Conservation (phyloP, 257 asterid species). For the Ilex asprella region DNA sequence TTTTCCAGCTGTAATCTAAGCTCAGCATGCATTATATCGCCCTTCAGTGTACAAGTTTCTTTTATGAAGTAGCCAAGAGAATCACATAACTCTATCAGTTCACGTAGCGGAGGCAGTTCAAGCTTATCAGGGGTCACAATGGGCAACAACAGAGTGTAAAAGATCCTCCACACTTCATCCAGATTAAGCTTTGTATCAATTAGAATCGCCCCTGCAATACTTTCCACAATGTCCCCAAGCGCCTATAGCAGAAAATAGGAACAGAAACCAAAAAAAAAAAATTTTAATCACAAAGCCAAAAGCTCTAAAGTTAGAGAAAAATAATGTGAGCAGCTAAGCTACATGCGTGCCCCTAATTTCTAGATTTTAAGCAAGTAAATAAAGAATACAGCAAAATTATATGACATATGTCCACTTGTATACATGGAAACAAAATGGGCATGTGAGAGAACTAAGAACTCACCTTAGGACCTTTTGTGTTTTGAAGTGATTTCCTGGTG, state of each 20-base stretch:
- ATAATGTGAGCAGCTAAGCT: neutral
- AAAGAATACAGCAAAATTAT: too few relatives aligned
- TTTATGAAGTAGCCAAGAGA: slow-evolving; percentile 72
- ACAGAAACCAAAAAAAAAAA: neutral
- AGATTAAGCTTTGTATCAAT: slow-evolving; percentile 68
- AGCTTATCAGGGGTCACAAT: slow-evolving; percentile 90
- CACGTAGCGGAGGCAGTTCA: slow-evolving; percentile 79
- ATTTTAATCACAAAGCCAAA: neutral
- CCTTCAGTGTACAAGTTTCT: slow-evolving; percentile 30
- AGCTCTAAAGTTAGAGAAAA: neutral
- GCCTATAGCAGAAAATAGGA: slow-evolving; percentile 32
- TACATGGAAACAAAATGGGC: too few relatives aligned
- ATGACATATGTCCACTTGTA: too few relatives aligned
- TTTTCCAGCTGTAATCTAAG: slow-evolving; percentile 62
- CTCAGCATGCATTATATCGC: slow-evolving; percentile 45
- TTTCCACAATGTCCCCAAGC: slow-evolving; percentile 94
- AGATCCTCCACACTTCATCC: slow-evolving; percentile 72
- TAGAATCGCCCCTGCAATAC: slow-evolving; percentile 87
- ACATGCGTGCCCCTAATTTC: neutral
- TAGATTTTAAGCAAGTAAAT: too few relatives aligned
- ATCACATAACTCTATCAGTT: slow-evolving; percentile 70
- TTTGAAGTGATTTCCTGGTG: slow-evolving; percentile 33
- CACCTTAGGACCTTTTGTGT: slow-evolving; percentile 76
- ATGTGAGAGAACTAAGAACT: slow-evolving; percentile 5
- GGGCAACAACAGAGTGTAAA: slow-evolving; percentile 72